A percentile compares a stretch with the other conserved stretches of the same genome.
These are phyloP conservation scores for Mrakia gelida DNA, from an alignment of 768 basidiomycete genomes.

Conservation along the genomic window DNA sequence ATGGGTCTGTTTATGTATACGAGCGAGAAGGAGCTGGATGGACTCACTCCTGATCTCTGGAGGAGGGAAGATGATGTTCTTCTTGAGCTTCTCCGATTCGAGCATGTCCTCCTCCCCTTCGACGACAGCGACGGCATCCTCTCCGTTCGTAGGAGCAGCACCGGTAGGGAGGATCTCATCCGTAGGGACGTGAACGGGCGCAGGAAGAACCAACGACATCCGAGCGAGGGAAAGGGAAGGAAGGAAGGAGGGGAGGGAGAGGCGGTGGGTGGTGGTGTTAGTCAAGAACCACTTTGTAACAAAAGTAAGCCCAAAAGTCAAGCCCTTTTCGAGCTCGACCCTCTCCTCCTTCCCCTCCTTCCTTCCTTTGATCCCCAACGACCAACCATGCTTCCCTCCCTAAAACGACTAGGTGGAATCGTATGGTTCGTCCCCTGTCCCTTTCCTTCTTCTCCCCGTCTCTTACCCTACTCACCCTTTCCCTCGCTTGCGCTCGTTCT, in stretches of 20 bases:
- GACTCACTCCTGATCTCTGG: slow-evolving; percentile 86
- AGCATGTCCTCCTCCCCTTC: slow-evolving; percentile 48
- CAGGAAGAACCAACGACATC: slow-evolving; percentile 41
- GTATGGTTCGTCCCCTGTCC: slow-evolving; percentile 13
- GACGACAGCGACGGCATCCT: slow-evolving; percentile 37
- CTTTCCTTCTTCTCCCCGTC: background rate
- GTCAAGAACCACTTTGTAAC: too few relatives aligned
- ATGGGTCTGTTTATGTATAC: background rate
- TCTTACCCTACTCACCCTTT: too few relatives aligned
- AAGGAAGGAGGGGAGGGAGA: slow-evolving; percentile 33
- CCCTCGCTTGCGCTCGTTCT: too few relatives aligned
- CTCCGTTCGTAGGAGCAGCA: background rate
- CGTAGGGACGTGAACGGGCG: slow-evolving; percentile 41
- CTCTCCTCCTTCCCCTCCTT: background rate
- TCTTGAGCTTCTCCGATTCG: slow-evolving; percentile 56
- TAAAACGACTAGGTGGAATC: slow-evolving; percentile 15
- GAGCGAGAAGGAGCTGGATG: background rate
- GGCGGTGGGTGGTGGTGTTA: slow-evolving; percentile 18
- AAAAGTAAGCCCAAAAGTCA: background rate
- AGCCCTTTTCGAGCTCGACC: background rate
- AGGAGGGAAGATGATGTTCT: slow-evolving; percentile 88
- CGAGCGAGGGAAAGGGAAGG: background rate
- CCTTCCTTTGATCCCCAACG: background rate
- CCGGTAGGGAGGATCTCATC: slow-evolving; percentile 38
- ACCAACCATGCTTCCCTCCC: slow-evolving; percentile 24